These are phyloP conservation scores for Metarhizium album DNA, from an alignment of 2,329 filamentous ascomycete species.

Conservation along the genomic window DNA sequence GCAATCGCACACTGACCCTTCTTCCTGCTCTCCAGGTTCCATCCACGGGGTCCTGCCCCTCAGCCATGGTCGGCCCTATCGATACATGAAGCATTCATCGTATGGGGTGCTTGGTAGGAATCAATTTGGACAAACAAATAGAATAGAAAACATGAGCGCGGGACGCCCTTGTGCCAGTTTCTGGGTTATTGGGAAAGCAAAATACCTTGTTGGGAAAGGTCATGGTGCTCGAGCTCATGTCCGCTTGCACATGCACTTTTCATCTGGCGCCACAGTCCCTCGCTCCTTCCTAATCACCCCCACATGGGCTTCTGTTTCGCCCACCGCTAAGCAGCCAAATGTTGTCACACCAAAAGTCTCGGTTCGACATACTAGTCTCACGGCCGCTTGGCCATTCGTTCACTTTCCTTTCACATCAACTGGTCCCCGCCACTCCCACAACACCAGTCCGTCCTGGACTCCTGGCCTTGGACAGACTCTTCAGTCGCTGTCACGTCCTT, in stretches of 20 bases:
- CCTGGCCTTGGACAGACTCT: neutral
- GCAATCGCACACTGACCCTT: too few species aligned
- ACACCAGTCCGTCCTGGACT: neutral
- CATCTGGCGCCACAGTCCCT: neutral
- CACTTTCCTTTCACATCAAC: neutral
- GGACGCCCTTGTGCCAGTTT: too few species aligned
- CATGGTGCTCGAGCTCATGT: neutral
- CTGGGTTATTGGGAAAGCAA: neutral
- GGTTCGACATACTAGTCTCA: neutral
- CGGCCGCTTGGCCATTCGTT: neutral
- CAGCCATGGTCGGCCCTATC: too few species aligned
- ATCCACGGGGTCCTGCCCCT: too few species aligned
- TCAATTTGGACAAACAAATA: too few species aligned
- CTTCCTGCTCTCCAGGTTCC: too few species aligned
- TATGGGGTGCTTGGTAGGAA: too few species aligned
- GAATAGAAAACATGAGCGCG: too few species aligned
- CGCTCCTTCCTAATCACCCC: neutral
- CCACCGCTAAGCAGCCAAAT: neutral
- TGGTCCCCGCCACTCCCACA: neutral
- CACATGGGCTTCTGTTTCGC: neutral
- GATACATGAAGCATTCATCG: too few species aligned
- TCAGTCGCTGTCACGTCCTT: neutral
- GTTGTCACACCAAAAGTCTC: neutral
- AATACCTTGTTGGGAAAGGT: neutral
- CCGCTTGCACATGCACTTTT: neutral